Conservation (phyloP, 2,329 filamentous ascomycete genomes). For the Akanthomyces dipterigenus region DNA sequence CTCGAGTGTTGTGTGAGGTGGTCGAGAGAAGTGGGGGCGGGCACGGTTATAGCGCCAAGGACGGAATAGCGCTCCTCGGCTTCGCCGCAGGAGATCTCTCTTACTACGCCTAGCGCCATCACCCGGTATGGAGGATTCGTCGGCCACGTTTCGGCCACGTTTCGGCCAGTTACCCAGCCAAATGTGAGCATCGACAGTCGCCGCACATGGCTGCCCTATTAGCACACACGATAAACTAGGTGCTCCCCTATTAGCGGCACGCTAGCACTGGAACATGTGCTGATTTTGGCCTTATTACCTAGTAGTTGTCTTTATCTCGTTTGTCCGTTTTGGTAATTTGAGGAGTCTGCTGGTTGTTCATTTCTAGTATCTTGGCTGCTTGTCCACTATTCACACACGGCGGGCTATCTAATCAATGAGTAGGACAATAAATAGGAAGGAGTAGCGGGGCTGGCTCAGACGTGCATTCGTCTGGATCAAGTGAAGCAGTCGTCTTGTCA, state of each 20-base stretch:
- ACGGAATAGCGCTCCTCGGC: not conserved
- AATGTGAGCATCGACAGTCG: constrained; percentile 3
- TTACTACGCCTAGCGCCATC: not conserved
- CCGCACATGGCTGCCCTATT: not conserved
- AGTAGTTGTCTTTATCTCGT: not conserved
- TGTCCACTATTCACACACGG: no score
- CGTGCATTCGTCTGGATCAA: no score
- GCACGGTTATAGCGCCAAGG: no score
- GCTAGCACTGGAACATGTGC: not conserved
- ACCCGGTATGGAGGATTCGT: not conserved
- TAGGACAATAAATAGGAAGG: not conserved
- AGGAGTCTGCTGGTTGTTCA: not conserved
- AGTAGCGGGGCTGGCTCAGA: no score
- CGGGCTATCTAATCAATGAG: no score
- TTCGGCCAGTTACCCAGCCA: constrained; percentile 7
- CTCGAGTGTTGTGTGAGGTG: no score
- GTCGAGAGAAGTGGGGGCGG: no score
- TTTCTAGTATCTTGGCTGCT: not conserved
- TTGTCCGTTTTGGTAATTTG: constrained; percentile 1
- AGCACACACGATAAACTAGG: no score
- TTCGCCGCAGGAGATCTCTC: not conserved
- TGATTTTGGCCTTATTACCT: not conserved
- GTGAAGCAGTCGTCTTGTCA: not conserved
- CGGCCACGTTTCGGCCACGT: constrained; percentile 12
- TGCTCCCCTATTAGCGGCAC: no score